Evolutionary conservation across 257 asterid genomes (phyloP), one percentile per base, ranked within the genome.

Genomic region (Nicotiana obtusifolia): DNA sequence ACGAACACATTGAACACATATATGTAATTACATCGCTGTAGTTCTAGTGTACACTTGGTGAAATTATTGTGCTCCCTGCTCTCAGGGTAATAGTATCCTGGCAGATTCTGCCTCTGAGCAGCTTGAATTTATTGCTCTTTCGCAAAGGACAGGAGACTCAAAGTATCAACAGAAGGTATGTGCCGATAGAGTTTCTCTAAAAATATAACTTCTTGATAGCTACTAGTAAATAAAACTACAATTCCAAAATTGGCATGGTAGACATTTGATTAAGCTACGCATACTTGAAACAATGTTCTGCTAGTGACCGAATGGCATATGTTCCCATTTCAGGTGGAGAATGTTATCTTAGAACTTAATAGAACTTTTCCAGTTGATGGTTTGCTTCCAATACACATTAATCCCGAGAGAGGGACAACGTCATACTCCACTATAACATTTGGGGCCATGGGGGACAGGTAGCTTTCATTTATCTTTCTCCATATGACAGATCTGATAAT

Each of bases 361-460:
- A 94, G 91, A 86, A 91, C 94, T 64, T 96, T 94, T 84, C 99
- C 99, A 26, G 78, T 87, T 61, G 99, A 96, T 89, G 99, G 99
- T 84, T 88, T 96, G 85, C 97, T 96, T 81, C 99, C 99, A 85
- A 96, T 96, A 79, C 94, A 94, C 84, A 90, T 96, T 24, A 89
- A 91, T 87, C 97, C 98, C 17, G 87, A 87, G 56, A 88, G 86
- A 69, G 97, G 95, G 82, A 67, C 90, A 54, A 89, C 87, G 82
- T 83, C 95, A 0, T 89, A 93, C 85, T 91, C 99, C 73, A 93
- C 99, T 86, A 93, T 96, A 62, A 96, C 98, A 57, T 96, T 94
- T 88, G 99, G 99, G 83, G 99, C 99, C 85, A 94, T 96, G 99
- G 99, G 99, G 80, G 99, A 96, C 94, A 96, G 99, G 99, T 96